Evolutionary conservation across 768 basidiomycete genomes (phyloP), one percentile per base, ranked within the genome.

Genomic region (Mycena amicta): DNA sequence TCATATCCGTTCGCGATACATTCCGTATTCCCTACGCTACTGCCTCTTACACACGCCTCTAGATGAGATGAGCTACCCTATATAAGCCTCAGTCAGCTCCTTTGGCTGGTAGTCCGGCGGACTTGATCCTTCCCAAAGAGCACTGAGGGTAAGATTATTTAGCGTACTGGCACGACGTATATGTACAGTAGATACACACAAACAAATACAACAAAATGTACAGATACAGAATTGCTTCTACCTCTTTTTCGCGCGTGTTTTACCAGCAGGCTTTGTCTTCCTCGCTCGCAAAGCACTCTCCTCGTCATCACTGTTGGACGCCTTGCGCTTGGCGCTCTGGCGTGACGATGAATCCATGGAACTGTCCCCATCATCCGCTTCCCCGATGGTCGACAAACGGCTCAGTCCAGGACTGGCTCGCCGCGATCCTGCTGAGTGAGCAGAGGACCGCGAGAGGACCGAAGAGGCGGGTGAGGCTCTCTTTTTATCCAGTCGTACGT

Each of bases 351-450:
- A 74, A n/a, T n/a, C n/a, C n/a, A n/a, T n/a, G n/a, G n/a, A n/a
- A n/a, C n/a, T n/a, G 50, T 80, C 82, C 27, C 78, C 72, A 27
- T 84, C 82, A 46, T 76, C 72, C n/a, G n/a, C n/a, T 45, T 84
- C 83, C 50, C 76, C 75, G 52, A 65, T 59, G 2, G 74, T 82
- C 65, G 76, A 80, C 59, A 70, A 78, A 51, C 71, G 66, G 59
- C 71, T 67, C 45, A 72, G 75, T 16, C 74, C 73, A 13, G 87
- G 86, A 66, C 86, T 88, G 53, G 76, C 81, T 25, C 80, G 75
- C 30, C 78, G 72, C 2, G 87, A 86, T 0, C 80, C 75, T 2
- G 77, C 77, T 1, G 83, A 84, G 37, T 80, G 80, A 22, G 81
- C 77, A 22, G 78, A 78, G 29, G 77, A 76, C 16, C 79, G 76